Evolutionary conservation across 768 basidiomycete genomes (phyloP).

Genomic region (Amanita inopinata): DNA sequence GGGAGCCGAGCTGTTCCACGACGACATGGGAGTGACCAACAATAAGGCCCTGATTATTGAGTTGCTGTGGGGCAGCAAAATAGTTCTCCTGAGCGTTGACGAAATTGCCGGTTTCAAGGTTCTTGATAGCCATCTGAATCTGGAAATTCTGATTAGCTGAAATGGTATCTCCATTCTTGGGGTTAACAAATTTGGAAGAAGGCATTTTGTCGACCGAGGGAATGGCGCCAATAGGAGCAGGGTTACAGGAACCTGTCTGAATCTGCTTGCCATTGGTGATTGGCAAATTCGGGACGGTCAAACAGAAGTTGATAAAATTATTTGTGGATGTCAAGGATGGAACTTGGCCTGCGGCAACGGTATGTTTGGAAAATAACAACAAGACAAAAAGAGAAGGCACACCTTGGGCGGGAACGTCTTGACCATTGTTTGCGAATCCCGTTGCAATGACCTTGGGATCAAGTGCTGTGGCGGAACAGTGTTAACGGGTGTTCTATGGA

Average conservation of each 20-base stretch:
- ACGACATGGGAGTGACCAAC: slow-evolving; percentile 46
- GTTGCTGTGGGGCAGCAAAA: slow-evolving; percentile 43
- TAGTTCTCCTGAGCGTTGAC: slow-evolving; percentile 38
- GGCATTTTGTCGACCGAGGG: slow-evolving; percentile 34
- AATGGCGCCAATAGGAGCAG: slow-evolving; percentile 43
- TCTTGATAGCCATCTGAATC: slow-evolving; percentile 31
- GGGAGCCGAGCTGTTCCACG: slow-evolving; percentile 32
- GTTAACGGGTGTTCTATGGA: neutral
- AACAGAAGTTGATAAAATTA: slow-evolving; percentile 51
- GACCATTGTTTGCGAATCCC: slow-evolving; percentile 42
- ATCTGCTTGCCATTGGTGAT: slow-evolving; percentile 46
- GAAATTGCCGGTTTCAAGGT: slow-evolving; percentile 37
- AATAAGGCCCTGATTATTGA: slow-evolving; percentile 35
- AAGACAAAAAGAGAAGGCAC: slow-evolving; percentile 6
- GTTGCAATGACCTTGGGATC: slow-evolving; percentile 39
- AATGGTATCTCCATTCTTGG: slow-evolving; percentile 32
- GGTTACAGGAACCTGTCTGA: slow-evolving; percentile 43
- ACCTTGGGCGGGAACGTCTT: slow-evolving; percentile 29
- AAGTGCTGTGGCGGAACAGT: slow-evolving; percentile 28
- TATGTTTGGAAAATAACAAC: slow-evolving; percentile 13
- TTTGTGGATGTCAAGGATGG: slow-evolving; percentile 42
- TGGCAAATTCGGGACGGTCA: slow-evolving; percentile 28
- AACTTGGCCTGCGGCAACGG: slow-evolving; percentile 28
- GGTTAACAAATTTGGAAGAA: slow-evolving; percentile 31
- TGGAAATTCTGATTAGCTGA: slow-evolving; percentile 34